Evolutionary conservation across 73 alveolate species (phyloP).

Genomic region (Uronychia setigera): DNA sequence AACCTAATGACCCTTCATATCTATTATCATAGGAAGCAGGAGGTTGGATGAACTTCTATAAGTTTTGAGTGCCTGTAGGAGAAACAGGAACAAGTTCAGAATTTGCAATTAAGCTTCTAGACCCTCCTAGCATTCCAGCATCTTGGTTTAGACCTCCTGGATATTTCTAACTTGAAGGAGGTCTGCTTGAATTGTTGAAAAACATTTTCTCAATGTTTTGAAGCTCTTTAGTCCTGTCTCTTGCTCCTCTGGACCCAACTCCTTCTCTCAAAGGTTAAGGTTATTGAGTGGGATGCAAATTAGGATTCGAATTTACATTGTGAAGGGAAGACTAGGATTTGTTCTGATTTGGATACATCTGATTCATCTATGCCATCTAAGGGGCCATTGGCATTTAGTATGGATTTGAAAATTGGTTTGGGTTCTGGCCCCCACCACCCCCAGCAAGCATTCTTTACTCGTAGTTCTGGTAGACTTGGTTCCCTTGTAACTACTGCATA

Average conservation of each 20-base stretch:
- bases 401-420: no score
- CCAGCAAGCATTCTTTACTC: no score
- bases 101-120: not conserved
- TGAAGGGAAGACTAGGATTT: not conserved
- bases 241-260: not conserved
- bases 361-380: no score
- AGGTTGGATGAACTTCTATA: not conserved
- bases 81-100: not conserved
- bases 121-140: not conserved
- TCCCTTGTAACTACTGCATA: not conserved
- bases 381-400: no score
- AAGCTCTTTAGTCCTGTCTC: not conserved
- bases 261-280: not conserved
- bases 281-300: not conserved
- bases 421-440: not conserved
- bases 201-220: not conserved
- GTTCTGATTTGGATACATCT: not conserved
- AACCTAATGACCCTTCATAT: not conserved
- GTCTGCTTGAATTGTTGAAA: not conserved
- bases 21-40: not conserved
- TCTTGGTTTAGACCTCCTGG: not conserved
- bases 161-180: not conserved
- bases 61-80: not conserved
- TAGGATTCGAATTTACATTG: not conserved
- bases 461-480: not conserved